Evolutionary conservation across 495 filamentous ascomycete genomes (phyloP).

Genomic region (Penicillium atrosanguineum): DNA sequence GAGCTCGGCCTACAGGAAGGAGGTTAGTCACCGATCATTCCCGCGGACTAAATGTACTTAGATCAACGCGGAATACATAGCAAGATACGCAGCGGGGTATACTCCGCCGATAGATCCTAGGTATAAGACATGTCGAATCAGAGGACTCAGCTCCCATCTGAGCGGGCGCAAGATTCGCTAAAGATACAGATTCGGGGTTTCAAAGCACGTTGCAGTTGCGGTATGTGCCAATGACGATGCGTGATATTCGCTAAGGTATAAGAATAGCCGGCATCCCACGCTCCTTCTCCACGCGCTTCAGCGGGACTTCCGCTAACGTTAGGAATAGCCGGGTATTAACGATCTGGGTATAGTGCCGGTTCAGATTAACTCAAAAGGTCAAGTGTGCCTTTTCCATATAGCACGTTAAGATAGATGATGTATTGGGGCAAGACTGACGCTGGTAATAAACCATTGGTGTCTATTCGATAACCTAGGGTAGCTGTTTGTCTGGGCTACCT

Average conservation of each 20-base stretch:
- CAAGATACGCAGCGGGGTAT: neutral
- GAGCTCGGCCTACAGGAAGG: neutral
- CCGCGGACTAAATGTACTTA: neutral
- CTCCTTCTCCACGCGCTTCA: constrained; percentile 4
- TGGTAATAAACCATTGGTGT: neutral
- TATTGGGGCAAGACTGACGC: neutral
- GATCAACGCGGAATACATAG: neutral
- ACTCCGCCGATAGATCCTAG: neutral
- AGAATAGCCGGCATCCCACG: constrained; percentile 17
- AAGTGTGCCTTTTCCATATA: neutral
- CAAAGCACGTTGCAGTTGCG: neutral
- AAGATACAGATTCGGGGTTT: neutral
- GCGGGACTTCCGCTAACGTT: constrained; percentile 18
- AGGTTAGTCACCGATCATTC: neutral
- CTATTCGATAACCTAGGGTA: neutral
- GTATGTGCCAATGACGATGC: neutral
- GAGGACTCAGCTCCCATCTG: neutral
- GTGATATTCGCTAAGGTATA: constrained; percentile 25
- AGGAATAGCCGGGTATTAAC: constrained; percentile 23
- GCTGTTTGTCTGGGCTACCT: neutral
- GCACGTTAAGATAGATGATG: neutral
- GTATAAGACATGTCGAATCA: neutral
- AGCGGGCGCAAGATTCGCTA: neutral
- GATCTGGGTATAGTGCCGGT: neutral
- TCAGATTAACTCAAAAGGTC: constrained; percentile 1